Base-by-base conservation (phyloP, 371 early-diverging fungal species). In the Mucor irregularis region DNA sequence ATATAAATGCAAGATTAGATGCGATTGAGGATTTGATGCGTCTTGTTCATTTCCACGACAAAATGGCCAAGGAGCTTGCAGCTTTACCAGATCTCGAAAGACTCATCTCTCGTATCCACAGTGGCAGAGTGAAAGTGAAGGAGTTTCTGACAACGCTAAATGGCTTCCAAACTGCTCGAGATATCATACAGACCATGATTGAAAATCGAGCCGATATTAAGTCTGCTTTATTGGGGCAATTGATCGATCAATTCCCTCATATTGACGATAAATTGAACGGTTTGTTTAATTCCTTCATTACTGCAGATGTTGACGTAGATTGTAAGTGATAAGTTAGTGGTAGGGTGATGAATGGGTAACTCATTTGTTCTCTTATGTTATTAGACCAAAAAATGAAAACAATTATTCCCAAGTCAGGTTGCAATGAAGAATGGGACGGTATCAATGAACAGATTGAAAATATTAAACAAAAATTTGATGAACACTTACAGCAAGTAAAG, bases 11-110 rank as follows among this genome's bases (percentile, higher is more conserved):
- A 6, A 88, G 99, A 21, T 77, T 96, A 26, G 90, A 93, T 58
- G 93, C 93, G 0, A 82, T 93, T 0, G 96, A 97, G 30, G 91
- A 91, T 58, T 66, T 99, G 4, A 81, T 82, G 62, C 65, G 72
- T 1, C 53, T 76, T 8, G 39, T 58, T 1, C 87, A 78, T 2
- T 56, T 90, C 8, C 71, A 81, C 51, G 87, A 85, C 43, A 38
- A 50, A 0, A 29, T 87, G 0, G 49, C 71, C 5, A 64, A 56
- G 1, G 37, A 62, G 13, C 50, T 74, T n/a, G 49, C 58, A 1
- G 53, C 35, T 13, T 63, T 99, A 46, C 93, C 95, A 5, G 99
- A 99, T 73, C 66, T 98, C 19, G 99, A 98, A 73, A 84, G 99
- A 16, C 77, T 91, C 5, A 86, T 98, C 40, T 89, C 94, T 21